Evolutionary conservation across 805 yeast genomes (phyloP).

Genomic region (Barnettozyma pratensis): DNA sequence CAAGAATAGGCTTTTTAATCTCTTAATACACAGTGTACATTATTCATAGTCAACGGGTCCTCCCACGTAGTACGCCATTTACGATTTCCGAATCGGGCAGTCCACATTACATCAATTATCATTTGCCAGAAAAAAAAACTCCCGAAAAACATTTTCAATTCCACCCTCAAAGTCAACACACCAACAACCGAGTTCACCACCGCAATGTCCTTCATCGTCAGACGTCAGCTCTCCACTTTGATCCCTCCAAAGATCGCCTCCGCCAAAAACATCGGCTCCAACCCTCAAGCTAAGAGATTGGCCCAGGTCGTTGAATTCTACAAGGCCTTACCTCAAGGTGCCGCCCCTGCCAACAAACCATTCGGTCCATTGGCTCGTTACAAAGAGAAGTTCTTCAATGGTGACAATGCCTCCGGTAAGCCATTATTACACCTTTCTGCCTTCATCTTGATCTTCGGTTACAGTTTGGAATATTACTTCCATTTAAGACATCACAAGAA

Average conservation of each 20-base stretch:
- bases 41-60: background rate
- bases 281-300: slow-evolving; percentile 97
- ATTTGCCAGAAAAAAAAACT: background rate
- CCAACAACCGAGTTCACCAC: background rate
- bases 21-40: background rate
- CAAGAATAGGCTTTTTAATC: slow-evolving; percentile 13
- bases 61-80: background rate
- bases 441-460: slow-evolving; percentile 69
- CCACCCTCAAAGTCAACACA: background rate
- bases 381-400: slow-evolving; percentile 81
- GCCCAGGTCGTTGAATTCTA: slow-evolving; percentile 91
- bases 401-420: slow-evolving; percentile 76
- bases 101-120: slow-evolving; percentile 1
- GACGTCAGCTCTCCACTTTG: slow-evolving; percentile 91
- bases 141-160: background rate
- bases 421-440: slow-evolving; percentile 76
- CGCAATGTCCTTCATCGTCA: slow-evolving; percentile 75
- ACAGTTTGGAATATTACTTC: slow-evolving; percentile 89
- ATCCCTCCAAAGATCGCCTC: slow-evolving; percentile 99
- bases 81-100: slow-evolving; percentile 8
- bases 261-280: slow-evolving; percentile 89
- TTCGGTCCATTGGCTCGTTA: slow-evolving; percentile 68
- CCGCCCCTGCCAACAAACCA: slow-evolving; percentile 72
- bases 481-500: slow-evolving; percentile 65
- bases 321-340: slow-evolving; percentile 93